A percentile compares a stretch with the other conserved stretches of the same genome.
Conservation (phyloP, 1,284 basidiomycete genomes). For the Rhodotorula sp. region DNA sequence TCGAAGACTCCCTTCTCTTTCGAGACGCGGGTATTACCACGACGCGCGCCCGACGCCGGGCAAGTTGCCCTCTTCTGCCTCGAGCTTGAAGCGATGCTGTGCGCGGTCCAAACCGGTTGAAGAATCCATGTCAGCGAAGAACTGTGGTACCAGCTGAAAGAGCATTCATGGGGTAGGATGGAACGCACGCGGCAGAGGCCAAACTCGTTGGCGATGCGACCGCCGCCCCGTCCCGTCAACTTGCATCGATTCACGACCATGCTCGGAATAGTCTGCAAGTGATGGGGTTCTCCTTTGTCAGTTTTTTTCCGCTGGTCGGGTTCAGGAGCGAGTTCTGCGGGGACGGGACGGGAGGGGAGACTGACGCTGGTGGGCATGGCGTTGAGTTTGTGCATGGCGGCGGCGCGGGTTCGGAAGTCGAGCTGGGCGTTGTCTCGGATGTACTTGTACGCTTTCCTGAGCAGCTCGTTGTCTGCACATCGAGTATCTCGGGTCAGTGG, state of each 20-base stretch:
- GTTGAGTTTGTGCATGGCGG: slow-evolving; percentile 42
- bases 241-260: slow-evolving; percentile 39
- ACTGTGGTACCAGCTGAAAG: neutral
- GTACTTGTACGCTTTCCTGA: slow-evolving; percentile 38
- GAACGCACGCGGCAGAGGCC: slow-evolving; percentile 38
- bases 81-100: slow-evolving; percentile 38
- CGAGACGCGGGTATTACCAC: slow-evolving; percentile 15
- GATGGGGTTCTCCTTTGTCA: too few species aligned
- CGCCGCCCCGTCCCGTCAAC: slow-evolving; percentile 38
- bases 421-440: slow-evolving; percentile 38
- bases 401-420: slow-evolving; percentile 37
- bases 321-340: neutral
- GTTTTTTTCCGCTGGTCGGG: fast-evolving
- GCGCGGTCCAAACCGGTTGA: neutral
- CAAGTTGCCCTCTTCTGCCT: slow-evolving; percentile 33
- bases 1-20: neutral
- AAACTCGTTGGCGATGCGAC: slow-evolving; percentile 36
- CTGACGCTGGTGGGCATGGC: slow-evolving; percentile 35
- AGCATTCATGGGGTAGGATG: neutral
- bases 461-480: slow-evolving; percentile 34
- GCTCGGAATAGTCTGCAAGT: slow-evolving; percentile 37
- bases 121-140: too few species aligned
- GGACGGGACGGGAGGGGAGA: neutral
- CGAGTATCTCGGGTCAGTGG: neutral
- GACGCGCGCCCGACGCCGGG: slow-evolving; percentile 35